Base-by-base conservation (phyloP, 805 yeast genomes). In the Cyberlindnera maclurae region DNA sequence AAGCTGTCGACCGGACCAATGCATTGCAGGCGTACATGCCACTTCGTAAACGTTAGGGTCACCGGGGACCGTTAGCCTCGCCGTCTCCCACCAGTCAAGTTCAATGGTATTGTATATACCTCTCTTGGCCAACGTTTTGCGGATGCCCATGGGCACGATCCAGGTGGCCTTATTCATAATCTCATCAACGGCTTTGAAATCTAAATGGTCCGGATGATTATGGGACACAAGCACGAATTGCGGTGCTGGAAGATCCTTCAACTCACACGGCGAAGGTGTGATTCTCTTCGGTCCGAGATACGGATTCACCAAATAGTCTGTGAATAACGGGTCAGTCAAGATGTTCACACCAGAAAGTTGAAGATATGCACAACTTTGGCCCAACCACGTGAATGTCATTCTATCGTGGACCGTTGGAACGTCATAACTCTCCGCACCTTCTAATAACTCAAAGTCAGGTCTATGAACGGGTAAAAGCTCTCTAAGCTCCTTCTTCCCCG, bases 171-270 rank as follows among this genome's bases (percentile, higher is more conserved):
- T 46, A 47, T 84, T 79, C 11, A 83, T 80, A n/a, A 81, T 61
- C 27, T 54, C 38, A 12, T 50, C 50, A 12, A 79, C 73, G 9
- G 83, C 65, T 24, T 68, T 75, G 40, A 72, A 64, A 51, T 90
- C 97, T 33, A 90, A 62, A 62, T 90, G 97, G 59, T 90, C 97
- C 2, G 97, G 97, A 54, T 90, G 97, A 55, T 90, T 89, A 57
- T 90, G 97, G 2, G 94, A 82, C 0, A 90, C 95, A 15, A 90
- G 55, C 1, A 87, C 79, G 40, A 79, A 75, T 45, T 86, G 79
- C 0, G 88, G 82, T 30, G 64, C 59, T 10, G 87, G 83, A 11
- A 89, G 68, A 15, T 79, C 79, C 1, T 70, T 70, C 10, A 83
- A 55, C 12, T 64, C 45, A 60, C 86, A 73, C 0, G 97, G 96